Evolutionary conservation across 2,329 filamentous ascomycete species (phyloP), one percentile per base, ranked within the genome.

Genomic region (Scleromitrula shiraiana): DNA sequence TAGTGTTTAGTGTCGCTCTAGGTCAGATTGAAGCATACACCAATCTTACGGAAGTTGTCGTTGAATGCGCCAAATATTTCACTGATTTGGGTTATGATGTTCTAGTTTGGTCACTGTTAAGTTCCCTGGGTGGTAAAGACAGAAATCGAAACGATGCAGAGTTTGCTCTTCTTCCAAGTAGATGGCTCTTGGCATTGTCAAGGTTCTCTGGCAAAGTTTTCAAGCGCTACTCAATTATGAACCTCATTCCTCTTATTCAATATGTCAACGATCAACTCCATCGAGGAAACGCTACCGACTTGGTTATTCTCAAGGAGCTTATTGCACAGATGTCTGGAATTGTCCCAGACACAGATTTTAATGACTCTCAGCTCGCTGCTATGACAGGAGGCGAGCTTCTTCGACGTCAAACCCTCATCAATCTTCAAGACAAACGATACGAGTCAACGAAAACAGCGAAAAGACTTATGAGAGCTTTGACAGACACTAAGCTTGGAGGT

Each of bases 311-410:
- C 35, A 86, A 93, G 62, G 88, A 97, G 61, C 77, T 98, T 51
- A 85, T 97, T 43, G 81, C 82, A 29, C 87, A 86, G 2, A 97
- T 98, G 93, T 88, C 88, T 15, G 94, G 94, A 38, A 90, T 98
- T 51, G 83, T 91, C 10, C 82, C 90, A 4, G 84, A 91, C 51
- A 78, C 83, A 44, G 88, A 90, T 61, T 91, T 95, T 61, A 96
- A 88, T 24, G 91, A 98, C 57, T 72, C 82, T 15, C 90, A 96
- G 66, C 77, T 95, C 23, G 73, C 87, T 53, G 89, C 88, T 12
- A 89, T 98, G 79, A 88, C 87, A 33, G 91, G 90, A 52, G 90
- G 91, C 12, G 80, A 88, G 43, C 71, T 83, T 22, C 72, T 98
- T 9, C 84, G 87, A 55, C 80, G 82, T 8, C 85, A 91, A 58